A percentile compares a stretch with the other conserved stretches of the same genome.
phyloP scores from a whole-genome alignment of 2,329 filamentous ascomycete genomes.

The Chrysosporium queenslandicum region DNA sequence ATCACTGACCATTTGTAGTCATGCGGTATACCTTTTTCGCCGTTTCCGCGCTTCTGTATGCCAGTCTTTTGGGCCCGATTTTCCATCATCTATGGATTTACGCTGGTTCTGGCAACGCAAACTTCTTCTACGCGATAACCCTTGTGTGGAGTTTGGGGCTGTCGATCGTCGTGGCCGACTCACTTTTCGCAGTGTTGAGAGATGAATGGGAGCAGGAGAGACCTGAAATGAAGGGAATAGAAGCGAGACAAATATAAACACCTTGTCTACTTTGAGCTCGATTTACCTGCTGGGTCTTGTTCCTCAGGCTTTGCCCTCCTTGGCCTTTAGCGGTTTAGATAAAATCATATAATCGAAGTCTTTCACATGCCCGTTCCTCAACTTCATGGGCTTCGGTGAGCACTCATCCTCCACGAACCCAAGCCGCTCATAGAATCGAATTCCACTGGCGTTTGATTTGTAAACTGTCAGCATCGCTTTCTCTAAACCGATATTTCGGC shows the following conservation, averaged over 20 bases:
- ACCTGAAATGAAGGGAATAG: conserved; percentile 81
- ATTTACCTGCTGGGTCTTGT: background rate
- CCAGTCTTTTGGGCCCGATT: conserved; percentile 77
- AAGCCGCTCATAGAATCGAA: conserved; percentile 41
- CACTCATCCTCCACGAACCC: conserved; percentile 46
- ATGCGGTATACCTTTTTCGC: conserved; percentile 91
- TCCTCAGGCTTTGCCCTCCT: conserved; percentile 1
- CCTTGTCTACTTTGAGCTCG: background rate
- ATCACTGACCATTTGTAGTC: conserved; percentile 42
- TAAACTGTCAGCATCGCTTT: conserved; percentile 56
- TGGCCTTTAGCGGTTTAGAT: conserved; percentile 35
- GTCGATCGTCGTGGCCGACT: conserved; percentile 75
- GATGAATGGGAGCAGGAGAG: conserved; percentile 92
- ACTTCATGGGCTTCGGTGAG: conserved; percentile 41
- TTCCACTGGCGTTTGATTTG: conserved; percentile 40
- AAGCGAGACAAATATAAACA: conserved; percentile 69
- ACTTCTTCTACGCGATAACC: conserved; percentile 99
- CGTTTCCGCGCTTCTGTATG: conserved; percentile 72
- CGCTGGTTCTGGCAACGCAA: conserved; percentile 92
- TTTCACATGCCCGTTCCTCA: conserved; percentile 43
- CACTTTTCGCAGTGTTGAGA: conserved; percentile 75
- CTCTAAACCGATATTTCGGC: conserved; percentile 37
- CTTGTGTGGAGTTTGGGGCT: conserved; percentile 93
- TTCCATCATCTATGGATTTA: conserved; percentile 99
- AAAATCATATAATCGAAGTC: conserved; percentile 45